Percentiles rank a stretch among this genome's conserved stretches.
These are phyloP conservation scores for Astrephomene gubernaculifera DNA, from an alignment of 139 green algal species.

Conservation along the genomic window DNA sequence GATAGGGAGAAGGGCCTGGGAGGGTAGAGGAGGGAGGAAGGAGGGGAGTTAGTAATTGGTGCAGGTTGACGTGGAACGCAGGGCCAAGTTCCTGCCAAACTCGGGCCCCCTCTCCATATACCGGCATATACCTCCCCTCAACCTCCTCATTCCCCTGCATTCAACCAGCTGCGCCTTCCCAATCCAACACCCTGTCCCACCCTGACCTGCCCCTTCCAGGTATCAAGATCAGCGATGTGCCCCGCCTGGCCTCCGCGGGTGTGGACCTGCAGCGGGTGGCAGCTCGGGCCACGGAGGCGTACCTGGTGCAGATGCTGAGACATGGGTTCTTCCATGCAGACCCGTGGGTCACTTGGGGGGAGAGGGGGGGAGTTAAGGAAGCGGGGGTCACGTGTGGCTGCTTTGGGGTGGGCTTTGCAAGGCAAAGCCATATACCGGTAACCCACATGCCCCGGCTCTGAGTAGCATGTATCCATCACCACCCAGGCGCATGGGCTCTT, in stretches of 20 bases:
- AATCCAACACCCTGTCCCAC: too few species aligned
- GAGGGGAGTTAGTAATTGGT: not conserved
- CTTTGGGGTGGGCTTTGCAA: not conserved
- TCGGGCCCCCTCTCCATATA: not conserved
- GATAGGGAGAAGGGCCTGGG: not conserved
- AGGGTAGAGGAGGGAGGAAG: not conserved
- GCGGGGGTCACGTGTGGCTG: not conserved
- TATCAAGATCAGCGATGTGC: slow-evolving; percentile 74
- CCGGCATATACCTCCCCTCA: not conserved
- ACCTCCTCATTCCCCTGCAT: not conserved
- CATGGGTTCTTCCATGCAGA: slow-evolving; percentile 95
- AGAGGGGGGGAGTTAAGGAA: not conserved
- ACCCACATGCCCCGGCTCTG: not conserved
- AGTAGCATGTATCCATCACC: not conserved
- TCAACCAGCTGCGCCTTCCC: not conserved
- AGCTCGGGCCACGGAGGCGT: slow-evolving; percentile 87
- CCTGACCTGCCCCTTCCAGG: slow-evolving; percentile 36
- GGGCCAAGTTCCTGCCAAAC: not conserved
- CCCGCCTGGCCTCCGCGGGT: slow-evolving; percentile 56
- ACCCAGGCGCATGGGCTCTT: not conserved
- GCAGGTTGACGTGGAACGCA: not conserved
- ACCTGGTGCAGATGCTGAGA: slow-evolving; percentile 76
- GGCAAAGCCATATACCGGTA: not conserved
- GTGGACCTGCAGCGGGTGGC: slow-evolving; percentile 76
- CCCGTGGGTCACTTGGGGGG: slow-evolving; percentile 14